Conservation (phyloP, 176 grass and related monocot genomes). For the Oryza longistaminata region DNA sequence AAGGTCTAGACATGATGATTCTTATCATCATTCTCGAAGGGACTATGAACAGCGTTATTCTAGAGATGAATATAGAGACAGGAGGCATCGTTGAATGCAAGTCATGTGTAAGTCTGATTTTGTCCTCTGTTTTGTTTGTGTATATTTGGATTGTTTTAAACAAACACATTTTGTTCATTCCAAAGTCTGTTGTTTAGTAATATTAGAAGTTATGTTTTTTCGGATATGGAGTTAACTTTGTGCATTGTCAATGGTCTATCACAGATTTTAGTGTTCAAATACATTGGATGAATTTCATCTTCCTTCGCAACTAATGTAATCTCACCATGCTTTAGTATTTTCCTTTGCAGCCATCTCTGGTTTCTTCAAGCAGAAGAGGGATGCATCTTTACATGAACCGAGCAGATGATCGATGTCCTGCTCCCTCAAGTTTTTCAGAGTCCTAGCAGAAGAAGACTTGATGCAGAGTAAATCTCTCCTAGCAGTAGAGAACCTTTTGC, state of each 20-base stretch:
- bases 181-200: neutral
- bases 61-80: constrained; percentile 64
- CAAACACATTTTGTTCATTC: neutral
- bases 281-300: neutral
- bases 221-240: neutral
- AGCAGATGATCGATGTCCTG: neutral
- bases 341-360: neutral
- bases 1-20: constrained; percentile 57
- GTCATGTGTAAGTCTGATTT: constrained; percentile 9
- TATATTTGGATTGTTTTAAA: neutral
- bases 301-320: neutral
- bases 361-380: neutral
- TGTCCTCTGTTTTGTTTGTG: neutral
- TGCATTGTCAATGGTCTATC: neutral
- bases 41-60: constrained; percentile 52
- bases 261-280: neutral
- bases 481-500: neutral
- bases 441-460: neutral
- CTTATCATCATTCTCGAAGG: constrained; percentile 42
- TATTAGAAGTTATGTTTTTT: neutral
- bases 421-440: neutral
- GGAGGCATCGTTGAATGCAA: constrained; percentile 40
- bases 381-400: neutral
- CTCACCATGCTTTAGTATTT: neutral
- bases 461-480: neutral